Percentiles rank a stretch among this genome's conserved stretches.
Conservation (phyloP, 2,329 filamentous ascomycete species). For the Aspergillus phoenicis region DNA sequence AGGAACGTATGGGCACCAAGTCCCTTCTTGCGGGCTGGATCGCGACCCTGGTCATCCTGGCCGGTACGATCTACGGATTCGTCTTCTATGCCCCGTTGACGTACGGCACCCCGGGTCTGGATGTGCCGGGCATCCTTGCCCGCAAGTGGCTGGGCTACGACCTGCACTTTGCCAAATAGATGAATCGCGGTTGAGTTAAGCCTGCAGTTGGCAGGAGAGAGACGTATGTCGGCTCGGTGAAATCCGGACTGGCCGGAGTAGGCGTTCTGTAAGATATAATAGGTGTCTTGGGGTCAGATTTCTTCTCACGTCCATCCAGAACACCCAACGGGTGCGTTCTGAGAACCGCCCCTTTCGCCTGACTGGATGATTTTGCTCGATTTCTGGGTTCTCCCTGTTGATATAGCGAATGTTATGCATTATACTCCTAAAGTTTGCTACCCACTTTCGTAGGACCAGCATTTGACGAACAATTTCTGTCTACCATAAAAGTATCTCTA, state of each 20-base stretch:
- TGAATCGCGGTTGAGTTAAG: neutral
- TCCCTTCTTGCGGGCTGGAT: constrained; percentile 79
- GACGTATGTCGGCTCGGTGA: neutral
- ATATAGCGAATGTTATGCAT: constrained; percentile 4
- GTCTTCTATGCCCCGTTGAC: constrained; percentile 93
- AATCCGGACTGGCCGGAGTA: neutral
- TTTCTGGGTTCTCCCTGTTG: neutral
- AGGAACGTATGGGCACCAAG: constrained; percentile 77
- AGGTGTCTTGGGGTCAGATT: neutral
- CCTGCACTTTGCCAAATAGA: constrained; percentile 95
- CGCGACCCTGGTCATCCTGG: constrained; percentile 70
- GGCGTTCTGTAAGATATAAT: constrained; percentile 1
- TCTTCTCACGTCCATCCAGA: neutral
- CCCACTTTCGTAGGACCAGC: too few relatives aligned
- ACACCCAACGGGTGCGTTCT: neutral
- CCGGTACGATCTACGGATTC: constrained; percentile 73
- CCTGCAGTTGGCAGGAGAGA: neutral
- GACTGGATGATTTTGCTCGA: neutral
- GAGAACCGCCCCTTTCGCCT: neutral
- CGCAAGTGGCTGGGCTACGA: constrained; percentile 98
- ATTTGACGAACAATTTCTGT: too few relatives aligned
- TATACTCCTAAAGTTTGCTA: neutral
- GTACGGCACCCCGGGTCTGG: constrained; percentile 88
- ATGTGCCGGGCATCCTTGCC: constrained; percentile 72
- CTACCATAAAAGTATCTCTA: too few relatives aligned